Base-by-base conservation (phyloP, 1,284 basidiomycete species). In the Ceratobasidium sp. region DNA sequence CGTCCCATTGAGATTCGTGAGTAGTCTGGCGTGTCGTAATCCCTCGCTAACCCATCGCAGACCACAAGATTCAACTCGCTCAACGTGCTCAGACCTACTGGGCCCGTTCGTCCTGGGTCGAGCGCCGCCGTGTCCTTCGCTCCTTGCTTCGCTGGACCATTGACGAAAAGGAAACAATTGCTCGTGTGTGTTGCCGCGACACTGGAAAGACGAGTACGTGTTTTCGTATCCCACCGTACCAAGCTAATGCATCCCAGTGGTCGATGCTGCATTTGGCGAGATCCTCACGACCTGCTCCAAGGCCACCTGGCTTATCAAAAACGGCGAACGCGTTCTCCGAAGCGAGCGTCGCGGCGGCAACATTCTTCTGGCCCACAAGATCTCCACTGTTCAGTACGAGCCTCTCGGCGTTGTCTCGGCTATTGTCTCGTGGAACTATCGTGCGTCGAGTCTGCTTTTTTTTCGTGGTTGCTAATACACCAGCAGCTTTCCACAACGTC, bases 381-480 rank as follows among this genome's bases (percentile, higher is more conserved):
- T 82, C 20, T 86, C 85, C 31, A 82, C 92, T 77, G 92, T 98
- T 6, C 82, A 91, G 73, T 96, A 94, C 76, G 93, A 96, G 72
- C 96, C 96, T 7, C 85, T 96, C n/a, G 96, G 96, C 32, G 92
- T 96, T 0, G 93, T 97, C 10, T 87, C 90, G 47, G 96, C 91
- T 0, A 90, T 96, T 70, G 95, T 98, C 0, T 96, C 93, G 0
- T 98, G 96, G 94, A 94, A 93, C 75, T 93, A 94, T 77, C 90
- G 91, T 93, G 75, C 64, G 89, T 82, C 4, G 40, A 1, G 7
- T 5, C 20, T 35, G 29, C 27, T 27, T 27, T 29, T 13, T 35
- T 15, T 43, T 5, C 6, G 47, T 45, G 25, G 4, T 42, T 15
- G 20, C 7, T 43, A 43, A 27, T 52, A 50, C n/a, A 71, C 49